A percentile compares a stretch with the other conserved stretches of the same genome.
phyloP scores from a whole-genome alignment of 2,329 filamentous ascomycete species.

The Aspergillus clavatus region DNA sequence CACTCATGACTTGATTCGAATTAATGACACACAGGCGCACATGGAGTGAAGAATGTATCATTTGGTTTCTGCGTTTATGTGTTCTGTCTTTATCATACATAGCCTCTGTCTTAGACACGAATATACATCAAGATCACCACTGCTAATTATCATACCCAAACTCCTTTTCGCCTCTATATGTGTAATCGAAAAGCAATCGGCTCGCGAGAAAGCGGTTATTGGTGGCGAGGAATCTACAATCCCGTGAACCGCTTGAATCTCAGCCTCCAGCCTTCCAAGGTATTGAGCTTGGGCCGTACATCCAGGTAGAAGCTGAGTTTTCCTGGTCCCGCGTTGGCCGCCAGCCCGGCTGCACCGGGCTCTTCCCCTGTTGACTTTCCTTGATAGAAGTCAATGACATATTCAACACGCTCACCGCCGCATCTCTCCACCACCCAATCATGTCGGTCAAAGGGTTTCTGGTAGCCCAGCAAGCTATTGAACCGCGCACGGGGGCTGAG shows the following conservation, averaged over 20 bases:
- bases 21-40: slow-evolving; percentile 12
- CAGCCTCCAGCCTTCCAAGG: slow-evolving; percentile 57
- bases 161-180: slow-evolving; percentile 26
- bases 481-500: slow-evolving; percentile 79
- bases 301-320: slow-evolving; percentile 61
- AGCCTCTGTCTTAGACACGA: slow-evolving; percentile 29
- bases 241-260: slow-evolving; percentile 47
- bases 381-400: slow-evolving; percentile 97
- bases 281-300: slow-evolving; percentile 62
- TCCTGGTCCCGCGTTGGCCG: slow-evolving; percentile 29
- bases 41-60: slow-evolving; percentile 23
- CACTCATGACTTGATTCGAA: slow-evolving; percentile 7
- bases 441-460: slow-evolving; percentile 87
- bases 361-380: slow-evolving; percentile 51
- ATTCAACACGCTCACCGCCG: slow-evolving; percentile 69
- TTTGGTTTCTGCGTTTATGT: slow-evolving; percentile 15
- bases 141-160: slow-evolving; percentile 18
- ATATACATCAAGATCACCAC: slow-evolving; percentile 25
- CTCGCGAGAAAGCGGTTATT: neutral
- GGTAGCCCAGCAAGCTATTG: slow-evolving; percentile 82
- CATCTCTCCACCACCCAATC: slow-evolving; percentile 97
- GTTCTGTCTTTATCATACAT: slow-evolving; percentile 31
- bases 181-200: slow-evolving; percentile 6
- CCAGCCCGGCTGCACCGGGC: slow-evolving; percentile 22
- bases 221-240: slow-evolving; percentile 26